Evolutionary conservation across 257 asterid genomes (phyloP).

Genomic region (Solanum paucissectum): DNA sequence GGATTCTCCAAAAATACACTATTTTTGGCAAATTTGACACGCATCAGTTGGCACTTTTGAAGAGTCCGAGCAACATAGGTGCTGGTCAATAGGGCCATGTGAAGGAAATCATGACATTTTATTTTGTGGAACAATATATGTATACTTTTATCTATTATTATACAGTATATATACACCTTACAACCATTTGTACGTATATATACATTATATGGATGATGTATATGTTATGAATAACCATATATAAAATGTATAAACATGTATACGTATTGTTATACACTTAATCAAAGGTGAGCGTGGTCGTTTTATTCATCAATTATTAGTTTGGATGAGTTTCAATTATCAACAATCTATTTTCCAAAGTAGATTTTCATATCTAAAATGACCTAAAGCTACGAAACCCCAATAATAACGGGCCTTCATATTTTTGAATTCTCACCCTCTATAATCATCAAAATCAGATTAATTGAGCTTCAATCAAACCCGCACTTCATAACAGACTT

Average conservation of each 20-base stretch:
- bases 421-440: not conserved
- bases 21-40: too few relatives aligned
- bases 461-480: not conserved
- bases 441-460: not conserved
- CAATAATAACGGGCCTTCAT: not conserved
- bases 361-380: too few relatives aligned
- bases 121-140: not conserved
- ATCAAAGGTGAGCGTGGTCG: not conserved
- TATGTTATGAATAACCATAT: too few relatives aligned
- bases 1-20: too few relatives aligned
- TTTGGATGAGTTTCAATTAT: too few relatives aligned
- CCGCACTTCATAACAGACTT: not conserved
- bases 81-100: not conserved
- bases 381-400: not conserved
- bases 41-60: too few relatives aligned
- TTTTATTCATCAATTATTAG: not conserved
- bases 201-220: too few relatives aligned
- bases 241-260: not conserved
- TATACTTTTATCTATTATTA: not conserved
- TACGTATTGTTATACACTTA: not conserved
- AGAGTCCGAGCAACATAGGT: too few relatives aligned
- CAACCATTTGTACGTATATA: not conserved
- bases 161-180: not conserved
- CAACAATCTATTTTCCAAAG: not conserved
- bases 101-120: not conserved